These are phyloP conservation scores for Ophiostoma perfectum DNA, from an alignment of 2,329 filamentous ascomycete genomes.

Conservation along the genomic window DNA sequence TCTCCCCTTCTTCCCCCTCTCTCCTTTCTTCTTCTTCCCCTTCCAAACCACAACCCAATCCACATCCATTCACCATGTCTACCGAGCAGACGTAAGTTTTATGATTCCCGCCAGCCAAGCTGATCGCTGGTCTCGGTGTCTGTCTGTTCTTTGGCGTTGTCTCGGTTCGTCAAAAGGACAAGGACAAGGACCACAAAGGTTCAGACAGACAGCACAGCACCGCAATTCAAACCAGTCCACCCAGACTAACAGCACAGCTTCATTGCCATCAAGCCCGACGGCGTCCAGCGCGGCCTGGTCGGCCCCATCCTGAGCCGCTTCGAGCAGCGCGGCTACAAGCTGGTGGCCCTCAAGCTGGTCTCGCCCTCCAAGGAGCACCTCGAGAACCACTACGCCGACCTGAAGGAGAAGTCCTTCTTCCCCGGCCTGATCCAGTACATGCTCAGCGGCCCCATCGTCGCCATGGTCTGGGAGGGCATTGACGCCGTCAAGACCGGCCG, in stretches of 20 bases:
- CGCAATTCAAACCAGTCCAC: neutral
- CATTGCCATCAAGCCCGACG: constrained; percentile 99
- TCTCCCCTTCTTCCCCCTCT: constrained; percentile 11
- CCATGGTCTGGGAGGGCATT: constrained; percentile 99
- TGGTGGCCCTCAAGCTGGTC: constrained; percentile 93
- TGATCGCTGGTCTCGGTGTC: neutral
- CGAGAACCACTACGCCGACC: constrained; percentile 94
- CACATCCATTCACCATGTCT: constrained; percentile 50
- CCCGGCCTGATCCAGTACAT: constrained; percentile 89
- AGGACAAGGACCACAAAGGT: neutral
- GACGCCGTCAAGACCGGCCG: constrained; percentile 99
- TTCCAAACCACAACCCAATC: constrained; percentile 14
- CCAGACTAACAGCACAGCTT: constrained; percentile 57
- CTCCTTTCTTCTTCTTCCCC: constrained; percentile 15
- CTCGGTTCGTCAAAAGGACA: neutral
- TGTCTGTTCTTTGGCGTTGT: neutral
- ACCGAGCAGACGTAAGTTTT: constrained; percentile 79
- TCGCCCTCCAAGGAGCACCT: constrained; percentile 89
- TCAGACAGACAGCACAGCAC: neutral
- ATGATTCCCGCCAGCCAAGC: neutral
- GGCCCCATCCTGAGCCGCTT: constrained; percentile 98
- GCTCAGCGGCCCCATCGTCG: constrained; percentile 91
- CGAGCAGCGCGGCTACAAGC: constrained; percentile 98
- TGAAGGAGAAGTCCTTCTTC: constrained; percentile 96
- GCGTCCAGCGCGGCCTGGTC: constrained; percentile 96